phyloP scores from a whole-genome alignment of 2,329 filamentous ascomycete species.

The Verticillium longisporum region DNA sequence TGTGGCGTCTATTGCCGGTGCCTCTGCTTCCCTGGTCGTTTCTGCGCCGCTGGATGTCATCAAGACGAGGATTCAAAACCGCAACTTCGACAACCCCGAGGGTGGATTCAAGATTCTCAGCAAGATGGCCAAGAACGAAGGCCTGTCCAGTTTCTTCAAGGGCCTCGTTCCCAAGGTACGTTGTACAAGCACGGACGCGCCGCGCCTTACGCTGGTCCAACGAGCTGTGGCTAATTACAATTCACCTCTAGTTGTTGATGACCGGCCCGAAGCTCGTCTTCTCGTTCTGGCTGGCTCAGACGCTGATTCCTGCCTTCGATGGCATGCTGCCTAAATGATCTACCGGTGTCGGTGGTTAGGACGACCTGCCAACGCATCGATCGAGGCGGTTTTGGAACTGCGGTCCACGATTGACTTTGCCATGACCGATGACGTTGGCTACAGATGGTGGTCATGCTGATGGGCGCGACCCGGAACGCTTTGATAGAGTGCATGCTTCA shows the following conservation, averaged over 20 bases:
- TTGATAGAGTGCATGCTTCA: too few relatives aligned
- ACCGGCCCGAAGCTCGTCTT: slow-evolving; percentile 98
- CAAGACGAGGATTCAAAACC: slow-evolving; percentile 97
- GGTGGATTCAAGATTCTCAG: slow-evolving; percentile 84
- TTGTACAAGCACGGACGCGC: background rate
- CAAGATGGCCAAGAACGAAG: slow-evolving; percentile 92
- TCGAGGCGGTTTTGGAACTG: too few relatives aligned
- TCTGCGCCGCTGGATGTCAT: slow-evolving; percentile 96
- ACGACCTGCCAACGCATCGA: too few relatives aligned
- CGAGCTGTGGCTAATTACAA: background rate
- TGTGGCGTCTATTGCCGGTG: slow-evolving; percentile 89
- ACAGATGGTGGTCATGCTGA: too few relatives aligned
- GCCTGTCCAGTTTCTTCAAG: slow-evolving; percentile 88
- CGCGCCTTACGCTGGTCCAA: too few relatives aligned
- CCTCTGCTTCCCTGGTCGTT: slow-evolving; percentile 88
- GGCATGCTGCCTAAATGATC: slow-evolving; percentile 30
- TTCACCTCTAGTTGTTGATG: slow-evolving; percentile 68
- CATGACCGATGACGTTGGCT: too few relatives aligned
- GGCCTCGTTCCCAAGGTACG: slow-evolving; percentile 82
- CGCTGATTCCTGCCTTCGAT: slow-evolving; percentile 88
- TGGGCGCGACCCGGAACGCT: too few relatives aligned
- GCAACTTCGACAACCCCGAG: slow-evolving; percentile 97
- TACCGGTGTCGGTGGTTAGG: background rate
- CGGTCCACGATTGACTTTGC: too few relatives aligned
- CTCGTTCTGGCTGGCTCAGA: slow-evolving; percentile 99